Evolutionary conservation across 305 asterid species (phyloP), one percentile per base, ranked within the genome.

Genomic region (Monarda citriodora): DNA sequence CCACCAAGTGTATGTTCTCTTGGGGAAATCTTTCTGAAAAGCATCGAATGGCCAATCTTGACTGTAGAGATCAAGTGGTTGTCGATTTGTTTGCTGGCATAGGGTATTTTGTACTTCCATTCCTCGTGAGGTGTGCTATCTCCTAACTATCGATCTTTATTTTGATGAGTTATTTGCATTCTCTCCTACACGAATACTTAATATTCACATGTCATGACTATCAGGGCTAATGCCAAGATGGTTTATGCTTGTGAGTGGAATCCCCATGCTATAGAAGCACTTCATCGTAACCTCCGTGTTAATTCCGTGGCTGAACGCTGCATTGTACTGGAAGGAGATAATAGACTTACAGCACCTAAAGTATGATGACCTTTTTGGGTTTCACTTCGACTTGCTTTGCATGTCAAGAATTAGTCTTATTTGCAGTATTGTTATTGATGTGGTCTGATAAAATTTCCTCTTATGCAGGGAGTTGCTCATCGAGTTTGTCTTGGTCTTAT

Each of bases 11-110:
- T 82, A 91, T 95, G 98, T 95, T 95, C 77, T 95, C 97, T 23
- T 95, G 99, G 99, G 99, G 97, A 18, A 95, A 95, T 83, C 94
- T 91, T 37, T 95, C 97, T 29, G 98, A 95, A 81, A 95, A 95
- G 85, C 88, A 86, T 67, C 85, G 99, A 16, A 79, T 91, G 86
- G 94, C 79, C 55, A 66, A 55, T 65, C 79, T 88, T 72, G 90
- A 84, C 64, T 95, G 99, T 69, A 80, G 63, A 74, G 82, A 87
- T 69, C 88, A 88, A 85, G 96, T 95, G 49, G 68, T 95, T 44
- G 97, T 95, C 3, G 99, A 95, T 79, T 74, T 95, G 68, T 91
- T 88, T 72, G 87, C 98, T 66, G 99, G 99, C 63, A 91, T 95
- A 31, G 98, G 99, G 69, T 95, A 95, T 75, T 91, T 95, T 75